These are phyloP conservation scores for Phytopythium ostracodes DNA, from an alignment of 352 stramenopile genomes.

Conservation along the genomic window DNA sequence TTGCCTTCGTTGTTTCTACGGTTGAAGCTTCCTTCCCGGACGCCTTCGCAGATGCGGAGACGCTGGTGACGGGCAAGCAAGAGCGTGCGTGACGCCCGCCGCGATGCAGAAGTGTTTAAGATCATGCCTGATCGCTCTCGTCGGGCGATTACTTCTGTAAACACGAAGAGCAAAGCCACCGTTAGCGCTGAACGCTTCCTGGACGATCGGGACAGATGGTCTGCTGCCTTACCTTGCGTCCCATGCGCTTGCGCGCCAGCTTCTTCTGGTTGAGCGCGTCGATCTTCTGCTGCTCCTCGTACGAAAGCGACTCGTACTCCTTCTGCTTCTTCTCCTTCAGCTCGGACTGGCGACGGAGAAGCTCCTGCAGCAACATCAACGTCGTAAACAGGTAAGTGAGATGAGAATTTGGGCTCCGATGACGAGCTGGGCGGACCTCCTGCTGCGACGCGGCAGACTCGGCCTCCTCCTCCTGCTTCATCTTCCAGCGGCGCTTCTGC, in stretches of 20 bases:
- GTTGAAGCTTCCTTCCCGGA: not conserved
- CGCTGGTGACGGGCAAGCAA: not conserved
- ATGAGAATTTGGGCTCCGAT: not conserved
- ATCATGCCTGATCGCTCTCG: not conserved
- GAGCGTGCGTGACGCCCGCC: not conserved
- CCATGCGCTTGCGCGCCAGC: conserved; percentile 59
- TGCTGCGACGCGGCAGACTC: conserved; percentile 12
- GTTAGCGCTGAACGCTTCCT: not conserved
- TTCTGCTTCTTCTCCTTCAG: conserved; percentile 76
- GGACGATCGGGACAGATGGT: not conserved
- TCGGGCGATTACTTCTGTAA: not conserved
- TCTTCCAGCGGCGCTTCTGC: conserved; percentile 71
- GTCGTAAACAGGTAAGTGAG: conserved; percentile 1
- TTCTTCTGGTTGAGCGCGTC: conserved; percentile 72
- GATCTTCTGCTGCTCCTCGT: conserved; percentile 77
- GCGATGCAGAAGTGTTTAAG: not conserved
- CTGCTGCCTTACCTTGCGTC: conserved; percentile 47
- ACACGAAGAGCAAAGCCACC: not conserved
- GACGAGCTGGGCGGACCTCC: conserved; percentile 18
- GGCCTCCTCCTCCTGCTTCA: conserved; percentile 44
- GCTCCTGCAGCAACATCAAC: conserved; percentile 41
- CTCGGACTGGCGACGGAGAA: conserved; percentile 40
- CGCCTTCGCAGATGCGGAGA: not conserved
- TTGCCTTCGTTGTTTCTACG: not conserved
- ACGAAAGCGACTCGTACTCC: conserved; percentile 73